These are phyloP conservation scores for Graphiopsis chlorocephala DNA, from an alignment of 2,329 filamentous ascomycete genomes.

Conservation along the genomic window DNA sequence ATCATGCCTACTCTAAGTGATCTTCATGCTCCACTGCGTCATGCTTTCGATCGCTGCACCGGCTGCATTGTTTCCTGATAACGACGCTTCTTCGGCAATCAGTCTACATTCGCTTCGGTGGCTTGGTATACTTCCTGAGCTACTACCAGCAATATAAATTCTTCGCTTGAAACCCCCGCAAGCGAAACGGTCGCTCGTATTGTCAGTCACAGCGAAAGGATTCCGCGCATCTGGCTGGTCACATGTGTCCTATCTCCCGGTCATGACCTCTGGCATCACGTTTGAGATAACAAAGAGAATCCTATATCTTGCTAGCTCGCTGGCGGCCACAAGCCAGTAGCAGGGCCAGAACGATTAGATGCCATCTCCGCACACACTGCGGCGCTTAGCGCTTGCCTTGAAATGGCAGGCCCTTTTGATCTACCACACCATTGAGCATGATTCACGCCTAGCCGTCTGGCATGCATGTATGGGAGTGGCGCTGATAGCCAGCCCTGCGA, in stretches of 20 bases:
- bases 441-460: neutral
- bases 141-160: neutral
- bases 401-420: neutral
- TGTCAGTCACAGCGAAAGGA: neutral
- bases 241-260: neutral
- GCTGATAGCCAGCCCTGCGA: neutral
- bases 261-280: neutral
- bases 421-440: neutral
- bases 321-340: neutral
- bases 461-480: neutral
- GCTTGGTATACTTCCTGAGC: neutral
- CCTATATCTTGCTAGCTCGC: neutral
- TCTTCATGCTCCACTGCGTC: neutral
- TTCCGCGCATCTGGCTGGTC: neutral
- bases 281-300: neutral
- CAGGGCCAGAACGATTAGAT: neutral
- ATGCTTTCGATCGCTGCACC: neutral
- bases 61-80: neutral
- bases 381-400: constrained; percentile 1
- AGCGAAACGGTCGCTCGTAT: neutral
- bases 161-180: neutral
- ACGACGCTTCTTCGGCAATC: neutral
- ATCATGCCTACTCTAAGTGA: neutral
- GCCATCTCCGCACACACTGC: neutral
- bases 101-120: neutral